Evolutionary conservation across 2,329 filamentous ascomycete genomes (phyloP), one percentile per base, ranked within the genome.

Genomic region (Thielaviopsis populi): DNA sequence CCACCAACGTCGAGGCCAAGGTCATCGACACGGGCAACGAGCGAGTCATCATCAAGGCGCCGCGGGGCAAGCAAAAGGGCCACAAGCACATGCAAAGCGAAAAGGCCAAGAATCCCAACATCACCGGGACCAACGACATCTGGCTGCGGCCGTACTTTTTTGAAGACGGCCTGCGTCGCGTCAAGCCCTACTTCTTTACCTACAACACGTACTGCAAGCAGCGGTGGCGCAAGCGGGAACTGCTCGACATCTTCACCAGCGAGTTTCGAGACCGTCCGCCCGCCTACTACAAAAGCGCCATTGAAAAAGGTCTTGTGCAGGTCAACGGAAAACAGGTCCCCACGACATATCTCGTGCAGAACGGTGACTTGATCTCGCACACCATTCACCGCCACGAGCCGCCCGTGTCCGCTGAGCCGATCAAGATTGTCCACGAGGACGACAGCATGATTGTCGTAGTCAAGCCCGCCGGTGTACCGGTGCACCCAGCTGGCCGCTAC

Each of bases 171-270:
- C 77, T 99, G 67, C 86, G 91, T 61, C 85, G 90, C 68, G 87
- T 96, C 40, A 80, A 80, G 53, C 92, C 92, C 2, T 97, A 99
- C 72, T 84, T 94, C 72, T 96, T 81, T 73, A 96, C 91, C 2
- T 96, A 96, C 78, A 95, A 96, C 72, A 96, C 92, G 0, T 90
- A 84, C 76, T 94, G 89, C 78, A 99, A 97, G 75, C 82, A 96
- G 75, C 81, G 94, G 73, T 99, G 94, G 94, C 83, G 92, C 63
- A 89, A 86, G 40, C 81, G 89, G 43, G 80, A 82, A 66, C 77
- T 99, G 58, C 78, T 96, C 61, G 90, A 96, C 59, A 88, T 99
- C 59, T 99, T 96, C 74, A 81, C 85, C 54, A 85, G 86, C 71
- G 94, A 99, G 74, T 99, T 99, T 72, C 84, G 94, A 69, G 94